A percentile compares a stretch with the other conserved stretches of the same genome.
These are phyloP conservation scores for Nephelium lappaceum DNA, from an alignment of 345 rosid species.

Conservation along the genomic window DNA sequence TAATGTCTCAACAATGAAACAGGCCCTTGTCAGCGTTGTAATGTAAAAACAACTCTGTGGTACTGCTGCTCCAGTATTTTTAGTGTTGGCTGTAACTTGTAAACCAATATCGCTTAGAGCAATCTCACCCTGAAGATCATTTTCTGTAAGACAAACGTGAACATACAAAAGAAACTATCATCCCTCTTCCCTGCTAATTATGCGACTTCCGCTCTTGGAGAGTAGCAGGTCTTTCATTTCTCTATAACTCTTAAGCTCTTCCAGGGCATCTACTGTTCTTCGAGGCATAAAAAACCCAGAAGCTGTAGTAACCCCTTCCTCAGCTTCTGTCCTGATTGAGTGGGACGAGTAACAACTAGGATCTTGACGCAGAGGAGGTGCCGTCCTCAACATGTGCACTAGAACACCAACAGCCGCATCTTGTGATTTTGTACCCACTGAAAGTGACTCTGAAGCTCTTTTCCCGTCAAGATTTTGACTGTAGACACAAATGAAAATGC, in stretches of 20 bases:
- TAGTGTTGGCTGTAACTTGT: background rate
- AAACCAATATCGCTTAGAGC: background rate
- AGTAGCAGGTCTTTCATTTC: conserved; percentile 83
- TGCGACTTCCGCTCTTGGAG: conserved; percentile 67
- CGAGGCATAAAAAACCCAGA: conserved; percentile 73
- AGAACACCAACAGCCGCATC: conserved; percentile 91
- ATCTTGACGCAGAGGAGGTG: conserved; percentile 80
- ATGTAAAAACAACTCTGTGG: background rate
- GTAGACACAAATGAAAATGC: conserved; percentile 17
- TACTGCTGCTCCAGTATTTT: background rate
- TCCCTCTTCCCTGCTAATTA: conserved; percentile 37
- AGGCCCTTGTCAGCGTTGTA: background rate
- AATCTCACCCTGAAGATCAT: background rate
- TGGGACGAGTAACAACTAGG: conserved; percentile 61
- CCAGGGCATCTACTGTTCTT: conserved; percentile 74
- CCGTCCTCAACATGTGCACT: conserved; percentile 79
- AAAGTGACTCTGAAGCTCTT: conserved; percentile 44
- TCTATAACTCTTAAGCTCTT: conserved; percentile 78
- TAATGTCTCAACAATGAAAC: conserved; percentile 9
- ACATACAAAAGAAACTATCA: conserved; percentile 9
- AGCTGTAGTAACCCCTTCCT: conserved; percentile 55
- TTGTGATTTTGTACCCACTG: conserved; percentile 65
- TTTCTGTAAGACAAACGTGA: background rate
- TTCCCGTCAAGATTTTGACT: conserved; percentile 53
- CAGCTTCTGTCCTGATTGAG: conserved; percentile 48